Evolutionary conservation across 2,329 filamentous ascomycete species (phyloP).

Genomic region (Tolypocladium inflatum): DNA sequence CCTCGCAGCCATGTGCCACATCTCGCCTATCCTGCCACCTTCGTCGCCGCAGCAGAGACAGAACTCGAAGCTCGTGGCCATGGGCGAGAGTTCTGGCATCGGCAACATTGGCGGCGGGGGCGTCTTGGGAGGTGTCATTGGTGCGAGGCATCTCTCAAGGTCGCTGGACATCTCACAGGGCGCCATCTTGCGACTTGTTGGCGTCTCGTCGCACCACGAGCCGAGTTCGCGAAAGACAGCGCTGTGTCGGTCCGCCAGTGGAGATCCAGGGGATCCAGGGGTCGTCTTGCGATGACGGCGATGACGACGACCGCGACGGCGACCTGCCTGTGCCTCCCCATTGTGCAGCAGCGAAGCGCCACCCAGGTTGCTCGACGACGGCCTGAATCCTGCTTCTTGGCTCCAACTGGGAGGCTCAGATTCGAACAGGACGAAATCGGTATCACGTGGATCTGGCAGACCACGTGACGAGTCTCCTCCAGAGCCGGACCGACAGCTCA

Average conservation of each 20-base stretch:
- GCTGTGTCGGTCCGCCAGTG: not conserved
- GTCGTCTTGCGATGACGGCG: not conserved
- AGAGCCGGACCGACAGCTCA: not conserved
- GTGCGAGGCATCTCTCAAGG: not conserved
- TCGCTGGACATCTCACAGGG: not conserved
- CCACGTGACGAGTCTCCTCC: not conserved
- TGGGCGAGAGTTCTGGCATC: not conserved
- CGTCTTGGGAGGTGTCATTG: not conserved
- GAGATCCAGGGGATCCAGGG: too few species aligned
- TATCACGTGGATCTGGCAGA: not conserved
- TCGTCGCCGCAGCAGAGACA: not conserved
- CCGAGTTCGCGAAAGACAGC: not conserved
- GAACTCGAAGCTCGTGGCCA: not conserved
- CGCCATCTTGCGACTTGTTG: too few species aligned
- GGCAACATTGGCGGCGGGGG: not conserved
- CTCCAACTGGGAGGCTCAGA: not conserved
- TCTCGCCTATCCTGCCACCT: not conserved
- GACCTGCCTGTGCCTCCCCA: not conserved
- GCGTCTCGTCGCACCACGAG: not conserved
- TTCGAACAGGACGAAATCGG: not conserved
- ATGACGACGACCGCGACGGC: not conserved
- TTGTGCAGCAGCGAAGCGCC: not conserved
- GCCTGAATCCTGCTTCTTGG: not conserved
- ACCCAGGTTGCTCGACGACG: not conserved
- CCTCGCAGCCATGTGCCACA: not conserved